Evolutionary conservation across 768 basidiomycete species (phyloP).

Genomic region (Lyophyllum decastes): DNA sequence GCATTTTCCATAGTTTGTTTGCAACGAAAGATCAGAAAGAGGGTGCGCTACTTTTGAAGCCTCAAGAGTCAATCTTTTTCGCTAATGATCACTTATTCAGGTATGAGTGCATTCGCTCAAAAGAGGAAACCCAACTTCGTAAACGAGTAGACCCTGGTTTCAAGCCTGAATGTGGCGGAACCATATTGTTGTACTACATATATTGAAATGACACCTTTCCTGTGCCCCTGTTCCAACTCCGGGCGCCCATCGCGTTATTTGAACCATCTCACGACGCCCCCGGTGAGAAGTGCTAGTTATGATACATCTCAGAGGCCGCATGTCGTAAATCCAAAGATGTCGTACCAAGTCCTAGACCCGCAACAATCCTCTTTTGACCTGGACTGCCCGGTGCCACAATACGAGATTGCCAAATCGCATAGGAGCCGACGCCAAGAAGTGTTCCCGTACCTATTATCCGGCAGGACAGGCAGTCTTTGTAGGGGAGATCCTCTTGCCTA

Average conservation of each 20-base stretch:
- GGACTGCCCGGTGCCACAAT: conserved; percentile 60
- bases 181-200: neutral
- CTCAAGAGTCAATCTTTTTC: conserved; percentile 8
- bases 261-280: conserved; percentile 42
- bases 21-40: conserved; percentile 96
- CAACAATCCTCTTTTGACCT: conserved; percentile 62
- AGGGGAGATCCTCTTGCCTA: neutral
- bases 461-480: conserved; percentile 68
- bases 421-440: conserved; percentile 62
- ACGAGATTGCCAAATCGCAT: conserved; percentile 68
- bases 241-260: conserved; percentile 16
- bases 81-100: conserved; percentile 38
- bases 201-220: neutral
- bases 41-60: conserved; percentile 49
- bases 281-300: conserved; percentile 33
- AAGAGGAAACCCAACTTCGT: conserved; percentile 89
- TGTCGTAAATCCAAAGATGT: neutral
- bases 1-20: conserved; percentile 89
- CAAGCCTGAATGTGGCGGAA: neutral
- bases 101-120: conserved; percentile 93
- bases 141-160: conserved; percentile 31
- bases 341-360: conserved; percentile 64
- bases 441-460: conserved; percentile 67
- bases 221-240: neutral
- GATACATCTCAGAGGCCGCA: neutral